Base-by-base conservation (phyloP, 2,329 filamentous ascomycete genomes). In the Xylaria polymorpha region DNA sequence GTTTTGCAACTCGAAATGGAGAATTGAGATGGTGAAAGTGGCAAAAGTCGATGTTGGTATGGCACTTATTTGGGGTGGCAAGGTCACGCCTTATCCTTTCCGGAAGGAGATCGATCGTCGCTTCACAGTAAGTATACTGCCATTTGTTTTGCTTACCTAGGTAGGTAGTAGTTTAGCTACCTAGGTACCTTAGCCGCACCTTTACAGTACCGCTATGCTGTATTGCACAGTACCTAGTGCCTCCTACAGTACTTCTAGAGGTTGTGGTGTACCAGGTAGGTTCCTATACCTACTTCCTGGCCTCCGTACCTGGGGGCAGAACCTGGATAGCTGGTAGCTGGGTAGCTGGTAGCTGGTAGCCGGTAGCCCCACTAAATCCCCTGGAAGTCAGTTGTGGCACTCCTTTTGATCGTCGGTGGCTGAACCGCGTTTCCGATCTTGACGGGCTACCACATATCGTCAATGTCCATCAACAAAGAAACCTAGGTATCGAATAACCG, bases 91-190 rank as follows among this genome's bases (percentile, higher is more conserved):
- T 59, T 61, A 15, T 43, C 62, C 15, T 4, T 58, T 66, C 29
- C 22, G 56, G 66, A 44, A 65, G 37, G 58, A 58, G 66, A 68
- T 66, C 58, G 66, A 68, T 66, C 58, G 63, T 61, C 58, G 22
- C 51, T 53, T 53, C 8, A 32, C 15, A 53, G 14, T 32, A n/a
- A n/a, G n/a, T n/a, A n/a, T n/a, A n/a, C n/a, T n/a, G 14, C 15
- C 25, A 29, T 29, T 29, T n/a, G n/a, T n/a, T n/a, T n/a, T n/a
- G n/a, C n/a, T n/a, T 35, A 35, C 32, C 32, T 35, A 8, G 32
- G 32, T 35, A 35, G 32, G 32, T 35, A n/a, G n/a, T n/a, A n/a
- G n/a, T n/a, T n/a, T n/a, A n/a, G n/a, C n/a, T n/a, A n/a, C n/a
- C n/a, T n/a, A n/a, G n/a, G n/a, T n/a, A n/a, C n/a, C n/a, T n/a